Conservation (phyloP, 2,329 filamentous ascomycete genomes). For the Phialocephala sp. region DNA sequence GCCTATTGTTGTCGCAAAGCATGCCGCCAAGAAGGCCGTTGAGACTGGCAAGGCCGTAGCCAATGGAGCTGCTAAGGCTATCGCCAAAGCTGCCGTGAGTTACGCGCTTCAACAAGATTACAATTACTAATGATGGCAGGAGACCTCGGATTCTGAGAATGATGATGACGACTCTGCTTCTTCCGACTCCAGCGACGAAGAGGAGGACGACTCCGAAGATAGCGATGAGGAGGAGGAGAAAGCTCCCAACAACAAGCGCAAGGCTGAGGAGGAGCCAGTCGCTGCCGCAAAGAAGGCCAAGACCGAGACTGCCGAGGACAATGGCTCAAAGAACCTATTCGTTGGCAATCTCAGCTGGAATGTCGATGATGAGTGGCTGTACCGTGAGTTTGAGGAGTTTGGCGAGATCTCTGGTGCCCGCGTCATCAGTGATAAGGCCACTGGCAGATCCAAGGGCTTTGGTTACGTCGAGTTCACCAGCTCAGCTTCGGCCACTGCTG, state of each 20-base stretch:
- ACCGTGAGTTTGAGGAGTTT: slow-evolving; percentile 70
- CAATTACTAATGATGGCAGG: slow-evolving; percentile 28
- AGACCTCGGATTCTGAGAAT: slow-evolving; percentile 32
- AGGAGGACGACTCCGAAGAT: slow-evolving; percentile 31
- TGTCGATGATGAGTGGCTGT: slow-evolving; percentile 75
- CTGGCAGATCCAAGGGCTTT: slow-evolving; percentile 73
- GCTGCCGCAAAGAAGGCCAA: slow-evolving; percentile 59
- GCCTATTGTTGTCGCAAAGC: slow-evolving; percentile 32
- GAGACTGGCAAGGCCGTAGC: slow-evolving; percentile 37
- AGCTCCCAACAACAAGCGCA: slow-evolving; percentile 62
- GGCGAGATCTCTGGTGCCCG: slow-evolving; percentile 68
- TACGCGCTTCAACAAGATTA: not conserved
- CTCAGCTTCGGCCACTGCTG: slow-evolving; percentile 64
- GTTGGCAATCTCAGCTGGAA: slow-evolving; percentile 78
- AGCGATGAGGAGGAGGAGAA: slow-evolving; percentile 38
- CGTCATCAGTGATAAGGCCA: slow-evolving; percentile 70
- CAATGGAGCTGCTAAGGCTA: slow-evolving; percentile 41
- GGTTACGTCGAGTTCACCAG: slow-evolving; percentile 75
- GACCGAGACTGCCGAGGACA: slow-evolving; percentile 49
- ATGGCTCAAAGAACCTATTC: slow-evolving; percentile 66
- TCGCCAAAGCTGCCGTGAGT: slow-evolving; percentile 42
- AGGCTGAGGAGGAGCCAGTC: slow-evolving; percentile 54
- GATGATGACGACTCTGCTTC: slow-evolving; percentile 36
- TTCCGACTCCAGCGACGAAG: slow-evolving; percentile 28
- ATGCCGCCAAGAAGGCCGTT: slow-evolving; percentile 37